These are phyloP conservation scores for Boletus coccyginus DNA, from an alignment of 768 basidiomycete species.

Conservation along the genomic window DNA sequence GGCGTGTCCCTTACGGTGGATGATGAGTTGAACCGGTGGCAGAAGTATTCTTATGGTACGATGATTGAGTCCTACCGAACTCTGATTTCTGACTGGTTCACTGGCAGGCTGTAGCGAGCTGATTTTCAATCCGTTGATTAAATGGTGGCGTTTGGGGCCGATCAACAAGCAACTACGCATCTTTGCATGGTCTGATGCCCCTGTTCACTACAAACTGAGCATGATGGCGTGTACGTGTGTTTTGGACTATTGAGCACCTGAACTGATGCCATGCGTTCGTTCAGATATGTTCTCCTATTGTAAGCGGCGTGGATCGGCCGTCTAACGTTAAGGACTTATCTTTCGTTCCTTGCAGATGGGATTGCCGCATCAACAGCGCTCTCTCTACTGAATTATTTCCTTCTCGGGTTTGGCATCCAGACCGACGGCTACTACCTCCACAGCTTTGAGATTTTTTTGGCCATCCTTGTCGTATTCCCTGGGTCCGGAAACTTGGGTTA, in stretches of 20 bases:
- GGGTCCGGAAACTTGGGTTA: conserved; percentile 71
- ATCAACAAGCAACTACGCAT: conserved; percentile 77
- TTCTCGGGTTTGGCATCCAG: conserved; percentile 70
- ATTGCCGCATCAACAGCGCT: conserved; percentile 67
- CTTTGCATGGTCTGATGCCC: conserved; percentile 77
- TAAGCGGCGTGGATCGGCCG: conserved; percentile 25
- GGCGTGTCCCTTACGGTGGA: conserved; percentile 91
- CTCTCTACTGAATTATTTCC: conserved; percentile 65
- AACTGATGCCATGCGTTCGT: conserved; percentile 2
- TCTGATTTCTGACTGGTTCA: conserved; percentile 18
- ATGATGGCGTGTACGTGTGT: conserved; percentile 49
- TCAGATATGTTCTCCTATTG: conserved; percentile 53
- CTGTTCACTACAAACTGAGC: conserved; percentile 77
- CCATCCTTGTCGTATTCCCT: conserved; percentile 69
- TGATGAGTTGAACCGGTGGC: conserved; percentile 94
- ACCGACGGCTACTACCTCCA: conserved; percentile 77
- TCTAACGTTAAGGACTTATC: background rate
- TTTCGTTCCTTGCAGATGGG: conserved; percentile 32
- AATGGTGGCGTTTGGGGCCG: conserved; percentile 78
- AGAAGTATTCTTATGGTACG: conserved; percentile 77
- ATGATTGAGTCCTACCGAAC: conserved; percentile 31
- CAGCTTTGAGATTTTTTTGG: conserved; percentile 77
- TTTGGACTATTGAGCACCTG: background rate
- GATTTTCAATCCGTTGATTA: conserved; percentile 78
- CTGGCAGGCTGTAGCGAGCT: conserved; percentile 44